Percentiles rank a stretch among this genome's conserved stretches.
Evolutionary conservation across 306 rosid species (phyloP).

Genomic region (Prunus mongolica): DNA sequence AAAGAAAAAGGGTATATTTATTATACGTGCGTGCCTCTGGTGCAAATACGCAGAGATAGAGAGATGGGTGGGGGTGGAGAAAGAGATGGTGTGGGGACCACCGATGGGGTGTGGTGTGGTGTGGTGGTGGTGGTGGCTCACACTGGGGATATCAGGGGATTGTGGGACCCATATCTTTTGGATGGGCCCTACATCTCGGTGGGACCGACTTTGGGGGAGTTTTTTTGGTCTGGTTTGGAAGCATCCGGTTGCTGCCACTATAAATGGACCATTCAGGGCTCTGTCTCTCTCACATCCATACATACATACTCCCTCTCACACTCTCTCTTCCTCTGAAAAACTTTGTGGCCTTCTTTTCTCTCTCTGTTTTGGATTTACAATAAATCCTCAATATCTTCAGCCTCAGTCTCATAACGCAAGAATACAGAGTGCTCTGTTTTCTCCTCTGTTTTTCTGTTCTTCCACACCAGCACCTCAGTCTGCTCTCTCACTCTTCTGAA

Average conservation of each 20-base stretch:
- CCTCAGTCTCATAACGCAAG: neutral
- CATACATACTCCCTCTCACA: conserved; percentile 10
- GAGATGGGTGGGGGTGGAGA: neutral
- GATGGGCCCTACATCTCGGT: neutral
- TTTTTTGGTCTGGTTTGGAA: conserved; percentile 29
- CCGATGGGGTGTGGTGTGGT: neutral
- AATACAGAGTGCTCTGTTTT: conserved; percentile 22
- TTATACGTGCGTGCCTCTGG: neutral
- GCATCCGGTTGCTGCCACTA: conserved; percentile 36
- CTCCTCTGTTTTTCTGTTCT: neutral
- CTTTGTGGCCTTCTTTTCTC: conserved; percentile 5
- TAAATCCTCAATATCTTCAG: conserved; percentile 2
- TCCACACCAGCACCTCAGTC: neutral
- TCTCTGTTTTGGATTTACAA: neutral
- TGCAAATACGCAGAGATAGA: neutral
- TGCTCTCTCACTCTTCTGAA: neutral
- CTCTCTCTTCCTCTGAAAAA: neutral
- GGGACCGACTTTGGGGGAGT: conserved; percentile 34
- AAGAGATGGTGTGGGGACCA: conserved; percentile 1
- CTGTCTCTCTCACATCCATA: conserved; percentile 37
- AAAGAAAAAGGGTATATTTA: neutral
- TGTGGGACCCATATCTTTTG: neutral
- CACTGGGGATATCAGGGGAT: conserved; percentile 30
- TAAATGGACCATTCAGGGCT: conserved; percentile 43
- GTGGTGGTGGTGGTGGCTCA: conserved; percentile 37